phyloP scores from a whole-genome alignment of 257 asterid genomes.

The Gentiana straminea region DNA sequence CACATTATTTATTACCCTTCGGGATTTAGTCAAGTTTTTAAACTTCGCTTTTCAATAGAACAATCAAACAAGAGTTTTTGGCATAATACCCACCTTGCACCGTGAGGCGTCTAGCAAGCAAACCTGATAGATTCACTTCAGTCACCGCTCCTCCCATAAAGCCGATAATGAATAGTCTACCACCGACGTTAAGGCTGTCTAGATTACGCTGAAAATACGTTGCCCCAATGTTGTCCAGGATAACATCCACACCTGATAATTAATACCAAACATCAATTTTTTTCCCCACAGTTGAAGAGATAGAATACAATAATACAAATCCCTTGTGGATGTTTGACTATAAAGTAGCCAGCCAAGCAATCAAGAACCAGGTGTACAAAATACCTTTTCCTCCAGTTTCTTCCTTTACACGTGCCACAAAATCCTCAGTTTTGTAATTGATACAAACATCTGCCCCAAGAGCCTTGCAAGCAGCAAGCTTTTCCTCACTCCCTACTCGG shows the following conservation, averaged over 20 bases:
- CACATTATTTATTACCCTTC: neutral
- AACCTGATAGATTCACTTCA: conserved; percentile 47
- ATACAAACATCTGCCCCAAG: conserved; percentile 93
- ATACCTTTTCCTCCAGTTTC: conserved; percentile 85
- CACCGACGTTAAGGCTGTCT: conserved; percentile 53
- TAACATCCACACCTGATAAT: conserved; percentile 72
- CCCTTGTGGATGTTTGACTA: no score
- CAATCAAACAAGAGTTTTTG: no score
- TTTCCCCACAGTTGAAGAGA: neutral
- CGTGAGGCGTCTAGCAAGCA: conserved; percentile 65
- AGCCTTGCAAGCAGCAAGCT: conserved; percentile 73
- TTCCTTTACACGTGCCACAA: conserved; percentile 70
- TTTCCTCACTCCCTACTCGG: conserved; percentile 70
- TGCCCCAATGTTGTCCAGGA: conserved; percentile 74
- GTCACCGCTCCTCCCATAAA: conserved; percentile 70
- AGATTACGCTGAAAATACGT: conserved; percentile 59
- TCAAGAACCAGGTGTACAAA: neutral
- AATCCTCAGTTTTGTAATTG: conserved; percentile 84
- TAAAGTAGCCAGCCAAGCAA: neutral
- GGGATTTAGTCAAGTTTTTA: no score
- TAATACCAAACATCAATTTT: conserved; percentile 3
- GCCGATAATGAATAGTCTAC: conserved; percentile 88
- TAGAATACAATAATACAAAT: neutral
- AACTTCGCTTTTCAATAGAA: no score
- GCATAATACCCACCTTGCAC: conserved; percentile 47